Conservation (phyloP, 805 yeast genomes). For the Pichia nanzhaoensis region DNA sequence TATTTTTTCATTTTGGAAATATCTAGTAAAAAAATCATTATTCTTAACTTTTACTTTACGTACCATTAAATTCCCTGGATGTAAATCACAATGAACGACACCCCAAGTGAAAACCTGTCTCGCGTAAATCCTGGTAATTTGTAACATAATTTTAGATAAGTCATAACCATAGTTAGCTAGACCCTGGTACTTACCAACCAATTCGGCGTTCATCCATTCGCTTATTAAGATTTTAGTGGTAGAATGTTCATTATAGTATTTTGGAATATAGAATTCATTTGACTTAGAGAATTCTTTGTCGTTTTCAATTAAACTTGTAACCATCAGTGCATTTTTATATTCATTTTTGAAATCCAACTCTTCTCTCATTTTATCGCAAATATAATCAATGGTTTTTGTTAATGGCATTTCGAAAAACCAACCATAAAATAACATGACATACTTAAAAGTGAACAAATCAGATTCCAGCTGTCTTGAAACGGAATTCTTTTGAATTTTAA, state of each 20-base stretch:
- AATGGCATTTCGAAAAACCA: slow-evolving; percentile 60
- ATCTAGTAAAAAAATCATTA: slow-evolving; percentile 5
- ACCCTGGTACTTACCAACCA: slow-evolving; percentile 41
- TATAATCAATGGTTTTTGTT: slow-evolving; percentile 46
- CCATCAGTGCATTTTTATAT: slow-evolving; percentile 40
- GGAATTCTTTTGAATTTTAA: slow-evolving; percentile 60
- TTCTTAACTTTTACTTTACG: slow-evolving; percentile 28
- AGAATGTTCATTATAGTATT: slow-evolving; percentile 38
- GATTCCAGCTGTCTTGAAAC: slow-evolving; percentile 53
- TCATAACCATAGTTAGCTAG: slow-evolving; percentile 37
- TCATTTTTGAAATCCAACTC: slow-evolving; percentile 62
- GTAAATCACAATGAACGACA: slow-evolving; percentile 68
- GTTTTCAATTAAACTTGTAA: slow-evolving; percentile 32
- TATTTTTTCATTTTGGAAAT: slow-evolving; percentile 13
- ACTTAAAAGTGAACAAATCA: slow-evolving; percentile 54
- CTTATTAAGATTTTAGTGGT: slow-evolving; percentile 49
- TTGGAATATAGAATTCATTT: slow-evolving; percentile 49
- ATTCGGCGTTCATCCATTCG: slow-evolving; percentile 74
- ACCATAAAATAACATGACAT: slow-evolving; percentile 47
- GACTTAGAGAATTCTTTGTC: slow-evolving; percentile 34
- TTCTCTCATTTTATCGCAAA: slow-evolving; percentile 47
- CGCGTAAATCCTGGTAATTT: slow-evolving; percentile 45
- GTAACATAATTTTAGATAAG: slow-evolving; percentile 38
- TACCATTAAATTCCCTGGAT: slow-evolving; percentile 70
- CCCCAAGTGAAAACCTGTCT: slow-evolving; percentile 63